Evolutionary conservation across 176 grass and related monocot genomes (phyloP).

Genomic region (Metroxylon sagu): DNA sequence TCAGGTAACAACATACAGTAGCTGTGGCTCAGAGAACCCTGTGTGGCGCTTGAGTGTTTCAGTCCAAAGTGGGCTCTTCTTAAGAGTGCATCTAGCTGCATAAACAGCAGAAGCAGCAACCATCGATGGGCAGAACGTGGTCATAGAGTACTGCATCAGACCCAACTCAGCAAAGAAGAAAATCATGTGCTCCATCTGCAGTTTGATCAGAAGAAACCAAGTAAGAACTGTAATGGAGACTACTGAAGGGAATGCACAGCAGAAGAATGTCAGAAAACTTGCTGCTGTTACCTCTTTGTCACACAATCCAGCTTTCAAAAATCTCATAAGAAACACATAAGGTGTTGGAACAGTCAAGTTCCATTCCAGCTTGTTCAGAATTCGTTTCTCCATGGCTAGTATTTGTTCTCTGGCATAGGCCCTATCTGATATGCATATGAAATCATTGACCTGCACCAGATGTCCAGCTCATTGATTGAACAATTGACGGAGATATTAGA

Average conservation of each 20-base stretch:
- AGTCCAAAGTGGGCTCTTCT: slow-evolving; percentile 67
- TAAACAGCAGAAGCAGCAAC: slow-evolving; percentile 80
- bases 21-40: slow-evolving; percentile 46
- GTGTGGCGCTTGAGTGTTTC: slow-evolving; percentile 73
- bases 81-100: slow-evolving; percentile 68
- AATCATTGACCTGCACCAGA: slow-evolving; percentile 64
- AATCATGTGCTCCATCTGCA: slow-evolving; percentile 81
- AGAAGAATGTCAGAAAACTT: no score
- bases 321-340: slow-evolving; percentile 75
- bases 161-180: slow-evolving; percentile 86
- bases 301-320: slow-evolving; percentile 53
- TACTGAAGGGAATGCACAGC: not conserved
- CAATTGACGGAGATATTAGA: no score
- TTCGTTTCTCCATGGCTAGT: slow-evolving; percentile 71
- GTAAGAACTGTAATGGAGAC: not conserved
- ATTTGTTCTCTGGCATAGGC: slow-evolving; percentile 74
- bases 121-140: slow-evolving; percentile 48
- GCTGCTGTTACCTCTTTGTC: slow-evolving; percentile 51
- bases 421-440: slow-evolving; percentile 85
- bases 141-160: slow-evolving; percentile 63
- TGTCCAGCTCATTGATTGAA: no score
- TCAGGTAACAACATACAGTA: slow-evolving; percentile 38
- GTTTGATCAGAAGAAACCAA: slow-evolving; percentile 1
- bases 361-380: slow-evolving; percentile 88
- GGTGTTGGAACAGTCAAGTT: slow-evolving; percentile 78